Base-by-base conservation (phyloP, 2,329 filamentous ascomycete species). In the Aaosphaeria pasadenensis region DNA sequence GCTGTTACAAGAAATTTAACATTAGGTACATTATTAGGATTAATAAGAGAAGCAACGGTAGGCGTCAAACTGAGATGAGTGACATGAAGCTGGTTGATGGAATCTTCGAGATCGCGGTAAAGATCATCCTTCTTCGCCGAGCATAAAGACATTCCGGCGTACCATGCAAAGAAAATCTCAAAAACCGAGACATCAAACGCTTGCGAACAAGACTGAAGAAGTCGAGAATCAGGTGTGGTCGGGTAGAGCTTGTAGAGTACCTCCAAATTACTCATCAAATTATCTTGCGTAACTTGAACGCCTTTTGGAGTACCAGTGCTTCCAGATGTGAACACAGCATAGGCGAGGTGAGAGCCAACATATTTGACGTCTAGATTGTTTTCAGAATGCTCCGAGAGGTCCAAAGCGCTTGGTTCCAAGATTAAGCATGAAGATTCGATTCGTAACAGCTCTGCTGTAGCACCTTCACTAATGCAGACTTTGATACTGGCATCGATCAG, bases 131-230 rank as follows among this genome's bases (percentile, higher is more conserved):
- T 91, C 0, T 77, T 80, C 0, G 84, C 86, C 2, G 87, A 82
- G 62, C 88, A 95, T 9, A 96, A 75, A 51, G 86, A 87, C 75
- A 92, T 89, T 4, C 89, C 89, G 32, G 79, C 78, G 42, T 81
- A 80, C 87, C 90, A 95, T 0, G 89, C 77, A 58, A 89, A 95
- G 65, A 95, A 92, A 11, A 95, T 91, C 60, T 95, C 91, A 63
- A 95, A 95, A 0, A 95, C 87, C 0, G 89, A 95, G 2, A 95
- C 80, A 61, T 95, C 89, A 62, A 95, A 95, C 0, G 86, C 87
- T 61, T 91, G 88, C 0, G 89, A 92, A 61, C 88, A 95, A 2
- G 88, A 83, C 67, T 95, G 91, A 0, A 96, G 74, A 31, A 95
- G 74, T n/a, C 84, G 80, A 1, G 84, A 80, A 1, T 65, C 66